Evolutionary conservation across 139 green algal genomes (phyloP), one percentile per base, ranked within the genome.

Genomic region (Parachlorella kessleri): DNA sequence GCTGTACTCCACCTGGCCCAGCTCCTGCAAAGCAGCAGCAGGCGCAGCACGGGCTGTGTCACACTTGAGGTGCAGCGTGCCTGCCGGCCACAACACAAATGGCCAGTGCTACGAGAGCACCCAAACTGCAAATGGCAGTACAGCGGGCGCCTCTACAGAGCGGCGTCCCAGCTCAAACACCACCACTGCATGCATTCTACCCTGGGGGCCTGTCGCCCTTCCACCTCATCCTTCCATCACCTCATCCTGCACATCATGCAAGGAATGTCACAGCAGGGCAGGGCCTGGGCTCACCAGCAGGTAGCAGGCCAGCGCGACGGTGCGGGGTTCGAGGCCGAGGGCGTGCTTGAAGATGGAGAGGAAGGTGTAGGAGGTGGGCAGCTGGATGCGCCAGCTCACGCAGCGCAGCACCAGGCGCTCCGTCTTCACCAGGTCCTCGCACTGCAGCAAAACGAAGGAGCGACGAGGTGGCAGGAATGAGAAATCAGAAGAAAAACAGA

Each of bases 381-480:
- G 67, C 30, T 72, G 37, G 18, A 90, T 70, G 33, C 81, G 70
- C 48, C 85, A 93, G 24, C 73, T 55, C 67, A 93, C 68, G 30
- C 70, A 78, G 53, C 86, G 76, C n/a, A 93, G 83, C 55, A 93
- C 39, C 7, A 85, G 72, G 1, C 71, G 67, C 80, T 93, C 88
- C 85, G 92, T 93, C 28, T 78, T 73, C 7, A 88, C 64, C n/a
- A 93, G 66, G 59, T 89, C 81, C 2, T 75, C 67, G 1, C 30
- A 42, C 84, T 88, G 81, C 79, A 79, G 14, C 30, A 10, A 23
- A 41, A 70, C 18, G 24, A 32, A 36, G 14, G 59, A 23, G 33
- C 24, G 32, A 3, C 28, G 1, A 33, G 4, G 28, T n/a, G 2
- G 41, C 26, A 7, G 38, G 70, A 8, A 23, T 4, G 26, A 42